Evolutionary conservation across 805 yeast genomes (phyloP), one percentile per base, ranked within the genome.

Genomic region (Zygosaccharomyces gambellarensis): DNA sequence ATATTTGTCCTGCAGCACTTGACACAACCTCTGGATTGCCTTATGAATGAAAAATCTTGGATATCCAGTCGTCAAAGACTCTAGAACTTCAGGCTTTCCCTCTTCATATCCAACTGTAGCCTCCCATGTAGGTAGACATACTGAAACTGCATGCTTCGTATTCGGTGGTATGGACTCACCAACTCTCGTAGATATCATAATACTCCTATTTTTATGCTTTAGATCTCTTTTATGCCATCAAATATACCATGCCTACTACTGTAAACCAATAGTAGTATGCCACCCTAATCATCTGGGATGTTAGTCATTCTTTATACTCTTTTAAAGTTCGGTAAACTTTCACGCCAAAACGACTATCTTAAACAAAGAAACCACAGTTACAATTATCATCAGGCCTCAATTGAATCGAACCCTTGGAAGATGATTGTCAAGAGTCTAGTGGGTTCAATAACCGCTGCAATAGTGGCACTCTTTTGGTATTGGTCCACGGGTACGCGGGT

Each of bases 41-140:
- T 75, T 69, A 59, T 85, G 92, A 48, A 86, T 78, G 68, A 83
- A 86, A 61, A 83, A 86, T 56, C 98, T 72, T 1, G 98, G 97
- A 68, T 92, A 92, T 1, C 97, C 98, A 4, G 90, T 80, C 44
- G 75, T 74, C 90, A 92, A 86, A 63, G 81, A 80, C 41, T 73
- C 69, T 14, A 84, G 83, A 3, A 90, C 88, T 85, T 89, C 82
- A 19, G 78, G 82, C 60, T 87, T 83, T 17, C 96, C 96, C 66
- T 87, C 94, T 64, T 90, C 97, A 62, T 94, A 94, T 3, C 89
- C 97, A 1, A 94, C 86, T 3, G 86, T 88, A 40, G 95, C 89
- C 43, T 81, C 85, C 99, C 98, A 94, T 0, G 96, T 87, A 6
- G 99, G 99, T 30, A 92, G 75, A 1, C 96, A 87, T 42, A 92